Percentiles rank a stretch among this genome's conserved stretches.
Conservation (phyloP, 108 stramenopile genomes). For the Pseudonitzschia multistriata region DNA sequence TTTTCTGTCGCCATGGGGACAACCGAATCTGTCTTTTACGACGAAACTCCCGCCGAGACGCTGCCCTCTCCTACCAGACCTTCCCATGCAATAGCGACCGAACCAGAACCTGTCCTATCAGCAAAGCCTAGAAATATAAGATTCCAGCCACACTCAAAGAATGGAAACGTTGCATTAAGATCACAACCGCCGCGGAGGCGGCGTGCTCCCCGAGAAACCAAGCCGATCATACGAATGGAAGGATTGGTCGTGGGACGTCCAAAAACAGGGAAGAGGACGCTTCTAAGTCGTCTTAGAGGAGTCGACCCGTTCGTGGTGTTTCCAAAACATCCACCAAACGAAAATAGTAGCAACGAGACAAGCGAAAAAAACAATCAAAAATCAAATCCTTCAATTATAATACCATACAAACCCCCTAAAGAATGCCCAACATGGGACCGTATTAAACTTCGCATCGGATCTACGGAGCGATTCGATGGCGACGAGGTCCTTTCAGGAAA, state of each 20-base stretch:
- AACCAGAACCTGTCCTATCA: not conserved
- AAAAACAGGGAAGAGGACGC: conserved; percentile 45
- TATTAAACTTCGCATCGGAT: conserved; percentile 35
- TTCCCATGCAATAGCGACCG: not conserved
- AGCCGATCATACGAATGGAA: conserved; percentile 20
- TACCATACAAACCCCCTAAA: conserved; percentile 42
- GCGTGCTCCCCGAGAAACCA: conserved; percentile 5
- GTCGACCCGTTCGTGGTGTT: conserved; percentile 42
- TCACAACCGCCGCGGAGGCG: not conserved
- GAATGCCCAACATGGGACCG: conserved; percentile 24
- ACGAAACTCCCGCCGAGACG: not conserved
- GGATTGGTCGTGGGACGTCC: conserved; percentile 48
- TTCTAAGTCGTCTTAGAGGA: conserved; percentile 46
- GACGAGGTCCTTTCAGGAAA: too few species aligned
- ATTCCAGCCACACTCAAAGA: not conserved
- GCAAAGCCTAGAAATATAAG: not conserved
- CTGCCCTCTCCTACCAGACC: too few species aligned
- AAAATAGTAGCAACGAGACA: not conserved
- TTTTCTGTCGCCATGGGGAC: conserved; percentile 31
- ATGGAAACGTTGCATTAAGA: not conserved
- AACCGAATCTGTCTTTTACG: conserved; percentile 36
- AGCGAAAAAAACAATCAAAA: too few species aligned
- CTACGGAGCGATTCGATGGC: too few species aligned
- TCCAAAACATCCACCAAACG: not conserved
- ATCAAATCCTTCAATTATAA: conserved; percentile 19